A percentile compares a stretch with the other conserved stretches of the same genome.
Conservation (phyloP, 2,329 filamentous ascomycete genomes). For the Diaporthe batatas region DNA sequence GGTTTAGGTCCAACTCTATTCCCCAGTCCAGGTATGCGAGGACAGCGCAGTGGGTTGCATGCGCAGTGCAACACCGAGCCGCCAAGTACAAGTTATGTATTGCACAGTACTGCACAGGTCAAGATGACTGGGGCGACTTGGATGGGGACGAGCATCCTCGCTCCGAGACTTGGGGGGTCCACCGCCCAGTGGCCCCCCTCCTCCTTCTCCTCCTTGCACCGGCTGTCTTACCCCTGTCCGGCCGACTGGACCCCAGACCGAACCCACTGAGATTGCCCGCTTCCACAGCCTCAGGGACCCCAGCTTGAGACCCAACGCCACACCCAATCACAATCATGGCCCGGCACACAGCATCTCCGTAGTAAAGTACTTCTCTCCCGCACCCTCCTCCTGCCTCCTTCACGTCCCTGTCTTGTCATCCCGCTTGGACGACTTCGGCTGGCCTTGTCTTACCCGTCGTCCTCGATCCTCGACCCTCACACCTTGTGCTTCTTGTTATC, state of each 20-base stretch:
- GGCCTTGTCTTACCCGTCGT: slow-evolving; percentile 41
- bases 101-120: slow-evolving; percentile 29
- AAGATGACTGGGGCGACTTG: slow-evolving; percentile 15
- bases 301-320: slow-evolving; percentile 39
- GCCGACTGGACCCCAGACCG: slow-evolving; percentile 40
- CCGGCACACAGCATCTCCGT: slow-evolving; percentile 36
- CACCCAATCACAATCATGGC: slow-evolving; percentile 40
- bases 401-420: slow-evolving; percentile 39
- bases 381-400: slow-evolving; percentile 38
- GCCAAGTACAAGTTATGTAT: slow-evolving; percentile 33
- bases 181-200: slow-evolving; percentile 34
- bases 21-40: slow-evolving; percentile 17
- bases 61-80: slow-evolving; percentile 33
- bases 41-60: slow-evolving; percentile 30
- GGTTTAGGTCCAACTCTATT: slow-evolving; percentile 30
- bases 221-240: slow-evolving; percentile 42
- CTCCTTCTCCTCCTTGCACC: slow-evolving; percentile 40
- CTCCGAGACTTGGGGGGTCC: slow-evolving; percentile 35
- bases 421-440: slow-evolving; percentile 39
- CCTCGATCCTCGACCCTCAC: slow-evolving; percentile 18
- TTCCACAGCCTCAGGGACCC: slow-evolving; percentile 37
- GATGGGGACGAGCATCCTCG: slow-evolving; percentile 27
- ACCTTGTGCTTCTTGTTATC: slow-evolving; percentile 31
- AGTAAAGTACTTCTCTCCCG: slow-evolving; percentile 43
- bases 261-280: slow-evolving; percentile 39